Conservation (phyloP, 805 yeast genomes). For the Hanseniaspora mollemarum region DNA sequence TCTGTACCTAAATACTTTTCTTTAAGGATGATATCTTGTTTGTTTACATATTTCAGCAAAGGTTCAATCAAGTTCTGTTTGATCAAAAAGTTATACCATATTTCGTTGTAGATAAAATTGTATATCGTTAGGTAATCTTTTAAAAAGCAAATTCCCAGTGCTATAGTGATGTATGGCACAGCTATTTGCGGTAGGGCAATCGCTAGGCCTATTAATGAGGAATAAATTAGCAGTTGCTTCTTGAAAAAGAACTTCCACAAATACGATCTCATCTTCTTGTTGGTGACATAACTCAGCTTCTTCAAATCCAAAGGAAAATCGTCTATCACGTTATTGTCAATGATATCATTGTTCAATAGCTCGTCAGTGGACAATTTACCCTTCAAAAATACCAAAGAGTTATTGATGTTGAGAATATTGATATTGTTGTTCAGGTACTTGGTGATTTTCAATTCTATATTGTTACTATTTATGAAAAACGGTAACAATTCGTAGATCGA, state of each 20-base stretch:
- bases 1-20: constrained; percentile 6
- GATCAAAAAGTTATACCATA: constrained; percentile 14
- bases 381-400: constrained; percentile 12
- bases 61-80: constrained; percentile 13
- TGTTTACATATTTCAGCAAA: constrained; percentile 6
- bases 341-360: constrained; percentile 8
- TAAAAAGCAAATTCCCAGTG: constrained; percentile 6
- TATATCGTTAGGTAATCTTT: constrained; percentile 13
- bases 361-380: constrained; percentile 15
- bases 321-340: constrained; percentile 13
- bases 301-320: constrained; percentile 14
- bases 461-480: constrained; percentile 6
- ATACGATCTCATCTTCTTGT: constrained; percentile 12
- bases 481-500: constrained; percentile 8
- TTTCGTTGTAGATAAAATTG: constrained; percentile 11
- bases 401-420: constrained; percentile 11
- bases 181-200: background rate
- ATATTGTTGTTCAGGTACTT: constrained; percentile 14
- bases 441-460: constrained; percentile 9
- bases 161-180: background rate
- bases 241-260: constrained; percentile 14
- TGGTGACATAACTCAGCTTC: constrained; percentile 8
- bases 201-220: constrained; percentile 1
- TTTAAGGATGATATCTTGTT: constrained; percentile 11
- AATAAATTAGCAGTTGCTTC: constrained; percentile 8